Base-by-base conservation (phyloP, 139 green algal genomes). In the Micromonas commoda region DNA sequence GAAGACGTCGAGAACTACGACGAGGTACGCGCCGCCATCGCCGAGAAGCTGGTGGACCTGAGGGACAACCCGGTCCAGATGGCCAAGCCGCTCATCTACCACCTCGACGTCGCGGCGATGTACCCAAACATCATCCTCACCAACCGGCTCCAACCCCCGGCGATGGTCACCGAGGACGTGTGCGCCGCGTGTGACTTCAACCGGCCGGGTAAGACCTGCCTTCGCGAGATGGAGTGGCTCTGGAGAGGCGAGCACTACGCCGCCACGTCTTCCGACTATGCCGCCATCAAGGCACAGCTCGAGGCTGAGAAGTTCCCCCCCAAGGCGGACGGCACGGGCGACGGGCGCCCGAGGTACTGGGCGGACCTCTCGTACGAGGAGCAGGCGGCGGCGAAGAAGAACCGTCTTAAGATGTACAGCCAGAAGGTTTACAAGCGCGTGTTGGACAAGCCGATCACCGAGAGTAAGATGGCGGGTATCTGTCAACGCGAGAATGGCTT, bases 101-200 rank as follows among this genome's bases (percentile, higher is more conserved):
- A 98, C 80, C 87, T 98, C 71, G 94, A 98, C 80, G 94, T 98
- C 38, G 93, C 94, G 0, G 94, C 94, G 70, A 98, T 98, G 94
- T 98, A 98, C 86, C 94, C 94, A 80, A 98, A 98, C 89, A 98
- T 98, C 89, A 98, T 98, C 83, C 91, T 98, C 65, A 98, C 94
- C 72, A 98, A 98, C 86, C 74, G 84, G 6, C 80, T 89, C 2
- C 85, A 89, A 80, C 84, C 84, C 51, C 39, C 75, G 34, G 78
- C 78, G 13, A 87, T 85, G 19, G 82, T 87, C 64, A 85, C 61
- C 32, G 93, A 97, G 60, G 90, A 97, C 72, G 86, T 94, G 78
- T 98, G 94, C 82, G 94, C 94, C 1, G 92, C 94, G 2, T 98
- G 94, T 84, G 91, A 93, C 83, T 98, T 96, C 88, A 98, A 98